phyloP scores from a whole-genome alignment of 1,284 basidiomycete genomes.

The Trametes sp. region DNA sequence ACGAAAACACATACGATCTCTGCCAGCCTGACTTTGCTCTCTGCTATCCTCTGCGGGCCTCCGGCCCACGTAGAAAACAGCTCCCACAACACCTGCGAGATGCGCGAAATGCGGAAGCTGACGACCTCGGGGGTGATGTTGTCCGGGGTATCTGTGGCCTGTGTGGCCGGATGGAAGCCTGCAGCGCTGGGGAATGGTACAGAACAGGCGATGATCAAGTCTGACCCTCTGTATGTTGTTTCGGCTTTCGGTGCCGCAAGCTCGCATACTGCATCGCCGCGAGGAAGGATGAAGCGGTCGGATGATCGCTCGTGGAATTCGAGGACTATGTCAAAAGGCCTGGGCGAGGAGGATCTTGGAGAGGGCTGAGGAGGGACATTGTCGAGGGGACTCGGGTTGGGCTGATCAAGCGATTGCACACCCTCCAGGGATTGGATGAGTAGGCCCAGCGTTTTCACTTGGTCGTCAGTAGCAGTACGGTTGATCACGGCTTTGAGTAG shows the following conservation, averaged over 20 bases:
- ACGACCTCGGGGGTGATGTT: conserved; percentile 45
- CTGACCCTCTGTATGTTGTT: conserved; percentile 27
- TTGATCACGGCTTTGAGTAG: conserved; percentile 66
- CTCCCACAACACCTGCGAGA: conserved; percentile 58
- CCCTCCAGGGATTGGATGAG: conserved; percentile 64
- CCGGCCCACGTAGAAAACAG: conserved; percentile 65
- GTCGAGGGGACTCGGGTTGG: conserved; percentile 9
- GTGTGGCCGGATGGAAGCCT: conserved; percentile 28
- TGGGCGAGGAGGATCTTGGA: conserved; percentile 17
- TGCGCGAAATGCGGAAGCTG: conserved; percentile 55
- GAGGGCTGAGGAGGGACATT: conserved; percentile 34
- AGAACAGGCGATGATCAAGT: conserved; percentile 29
- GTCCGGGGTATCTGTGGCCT: conserved; percentile 17
- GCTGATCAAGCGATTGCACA: conserved; percentile 17
- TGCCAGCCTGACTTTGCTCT: conserved; percentile 50
- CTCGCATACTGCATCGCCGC: conserved; percentile 59
- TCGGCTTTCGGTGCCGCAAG: conserved; percentile 34
- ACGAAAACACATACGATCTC: conserved; percentile 46
- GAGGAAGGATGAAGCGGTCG: conserved; percentile 72
- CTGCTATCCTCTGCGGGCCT: conserved; percentile 52
- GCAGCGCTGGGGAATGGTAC: conserved; percentile 15
- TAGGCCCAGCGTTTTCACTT: conserved; percentile 68
- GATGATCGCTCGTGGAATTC: conserved; percentile 69
- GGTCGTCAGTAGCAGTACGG: conserved; percentile 64
- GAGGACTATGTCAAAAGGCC: conserved; percentile 68